Percentiles rank a stretch among this genome's conserved stretches.
Evolutionary conservation across 495 filamentous ascomycete genomes (phyloP).

Genomic region (Geoglossum glabrum): DNA sequence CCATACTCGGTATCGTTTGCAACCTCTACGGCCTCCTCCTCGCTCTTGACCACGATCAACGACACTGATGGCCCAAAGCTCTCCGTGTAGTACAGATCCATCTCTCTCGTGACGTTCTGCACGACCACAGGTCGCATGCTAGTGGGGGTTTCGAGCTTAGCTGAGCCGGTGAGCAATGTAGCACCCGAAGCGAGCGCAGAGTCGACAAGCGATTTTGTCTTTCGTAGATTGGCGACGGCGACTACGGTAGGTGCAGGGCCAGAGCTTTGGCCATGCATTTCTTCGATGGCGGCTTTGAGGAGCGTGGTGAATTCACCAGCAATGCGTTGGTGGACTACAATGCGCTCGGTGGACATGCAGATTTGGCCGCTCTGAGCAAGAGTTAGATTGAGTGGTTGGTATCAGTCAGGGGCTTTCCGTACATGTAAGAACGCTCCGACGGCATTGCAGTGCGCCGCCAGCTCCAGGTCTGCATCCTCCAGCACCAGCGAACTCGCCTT

Average conservation of each 20-base stretch:
- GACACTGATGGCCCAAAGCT: constrained; percentile 64
- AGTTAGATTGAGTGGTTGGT: too few relatives aligned
- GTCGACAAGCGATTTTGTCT: constrained; percentile 43
- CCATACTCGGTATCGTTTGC: constrained; percentile 25
- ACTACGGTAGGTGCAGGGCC: constrained; percentile 37
- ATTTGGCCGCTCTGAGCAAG: constrained; percentile 48
- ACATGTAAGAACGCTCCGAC: constrained; percentile 32
- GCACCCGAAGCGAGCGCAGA: constrained; percentile 55
- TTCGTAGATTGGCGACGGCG: constrained; percentile 35
- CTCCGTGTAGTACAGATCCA: constrained; percentile 69
- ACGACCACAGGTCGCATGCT: constrained; percentile 56
- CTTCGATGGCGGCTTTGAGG: constrained; percentile 30
- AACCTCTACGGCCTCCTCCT: constrained; percentile 17
- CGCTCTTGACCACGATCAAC: constrained; percentile 29
- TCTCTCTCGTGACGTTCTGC: constrained; percentile 46
- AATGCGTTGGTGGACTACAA: constrained; percentile 58
- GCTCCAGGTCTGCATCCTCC: constrained; percentile 41
- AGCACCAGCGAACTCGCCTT: constrained; percentile 44
- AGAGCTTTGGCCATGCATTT: too few relatives aligned
- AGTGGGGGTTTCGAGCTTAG: constrained; percentile 20
- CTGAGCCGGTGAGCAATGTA: constrained; percentile 37
- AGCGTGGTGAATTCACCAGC: constrained; percentile 42
- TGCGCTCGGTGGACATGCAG: constrained; percentile 82
- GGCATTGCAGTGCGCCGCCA: constrained; percentile 31
- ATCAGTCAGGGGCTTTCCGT: constrained; percentile 13